phyloP scores from a whole-genome alignment of 768 basidiomycete genomes.

The Boletellus sp. region DNA sequence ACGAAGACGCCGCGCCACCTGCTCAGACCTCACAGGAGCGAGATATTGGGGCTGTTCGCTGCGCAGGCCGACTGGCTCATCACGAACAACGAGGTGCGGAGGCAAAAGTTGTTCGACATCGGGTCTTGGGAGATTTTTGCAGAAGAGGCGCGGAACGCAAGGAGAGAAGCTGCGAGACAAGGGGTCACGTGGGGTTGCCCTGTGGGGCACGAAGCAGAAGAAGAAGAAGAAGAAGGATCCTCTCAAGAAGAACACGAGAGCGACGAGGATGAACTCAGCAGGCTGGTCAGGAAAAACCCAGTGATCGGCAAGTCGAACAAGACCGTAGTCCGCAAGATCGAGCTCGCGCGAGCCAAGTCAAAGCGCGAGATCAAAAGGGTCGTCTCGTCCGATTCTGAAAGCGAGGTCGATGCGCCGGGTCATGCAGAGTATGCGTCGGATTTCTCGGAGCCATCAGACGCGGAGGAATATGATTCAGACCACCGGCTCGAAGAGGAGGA shows the following conservation, averaged over 20 bases:
- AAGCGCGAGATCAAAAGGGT: not conserved
- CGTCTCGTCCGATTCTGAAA: slow-evolving; percentile 19
- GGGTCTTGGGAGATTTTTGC: slow-evolving; percentile 48
- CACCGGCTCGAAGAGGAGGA: slow-evolving; percentile 13
- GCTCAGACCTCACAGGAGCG: slow-evolving; percentile 47
- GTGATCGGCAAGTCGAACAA: slow-evolving; percentile 26
- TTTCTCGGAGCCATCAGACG: slow-evolving; percentile 52
- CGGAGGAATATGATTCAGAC: slow-evolving; percentile 39
- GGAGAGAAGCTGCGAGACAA: slow-evolving; percentile 30
- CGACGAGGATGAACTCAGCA: not conserved
- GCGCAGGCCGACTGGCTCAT: slow-evolving; percentile 58
- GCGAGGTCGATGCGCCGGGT: slow-evolving; percentile 13
- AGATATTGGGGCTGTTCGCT: slow-evolving; percentile 50
- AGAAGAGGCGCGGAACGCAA: slow-evolving; percentile 25
- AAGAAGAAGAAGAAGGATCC: slow-evolving; percentile 1
- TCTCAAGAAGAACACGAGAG: slow-evolving; percentile 7
- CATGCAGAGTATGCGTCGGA: slow-evolving; percentile 48
- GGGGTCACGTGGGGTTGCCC: slow-evolving; percentile 23
- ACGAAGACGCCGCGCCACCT: slow-evolving; percentile 37
- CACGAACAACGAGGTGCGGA: slow-evolving; percentile 39
- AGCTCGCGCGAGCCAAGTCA: slow-evolving; percentile 12
- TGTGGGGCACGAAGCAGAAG: too few relatives aligned
- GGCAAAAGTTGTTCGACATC: slow-evolving; percentile 38
- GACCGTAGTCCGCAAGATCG: slow-evolving; percentile 18
- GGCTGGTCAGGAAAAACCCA: slow-evolving; percentile 22